Conservation (phyloP, 257 asterid genomes). For the Ehretia macrophylla region DNA sequence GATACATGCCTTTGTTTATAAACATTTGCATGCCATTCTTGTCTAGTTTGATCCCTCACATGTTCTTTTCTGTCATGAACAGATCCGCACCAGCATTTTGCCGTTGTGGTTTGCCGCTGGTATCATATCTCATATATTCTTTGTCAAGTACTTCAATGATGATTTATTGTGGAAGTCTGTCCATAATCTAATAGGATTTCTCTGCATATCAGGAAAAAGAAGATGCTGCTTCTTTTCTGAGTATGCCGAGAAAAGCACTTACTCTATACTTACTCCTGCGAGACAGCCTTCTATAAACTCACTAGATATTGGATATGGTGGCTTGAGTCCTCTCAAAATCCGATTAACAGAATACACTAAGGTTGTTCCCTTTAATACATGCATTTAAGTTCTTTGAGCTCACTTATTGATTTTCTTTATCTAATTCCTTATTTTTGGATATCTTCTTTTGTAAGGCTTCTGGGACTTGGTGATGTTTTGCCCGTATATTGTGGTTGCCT, state of each 20-base stretch:
- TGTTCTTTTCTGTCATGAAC: conserved; percentile 32
- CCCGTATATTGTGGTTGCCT: background rate
- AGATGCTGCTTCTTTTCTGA: conserved; percentile 53
- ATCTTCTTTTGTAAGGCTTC: background rate
- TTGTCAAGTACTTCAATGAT: conserved; percentile 5
- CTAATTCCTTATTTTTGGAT: background rate
- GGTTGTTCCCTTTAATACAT: conserved; percentile 27
- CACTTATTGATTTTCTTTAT: background rate
- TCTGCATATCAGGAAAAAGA: conserved; percentile 47
- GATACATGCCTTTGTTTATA: too few species aligned
- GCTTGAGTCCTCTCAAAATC: conserved; percentile 40
- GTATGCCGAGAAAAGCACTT: conserved; percentile 48
- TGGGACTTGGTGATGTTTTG: background rate
- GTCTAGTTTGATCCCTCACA: too few species aligned
- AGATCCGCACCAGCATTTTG: conserved; percentile 59
- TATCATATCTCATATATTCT: conserved; percentile 28
- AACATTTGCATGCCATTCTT: too few species aligned
- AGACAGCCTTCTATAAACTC: conserved; percentile 29
- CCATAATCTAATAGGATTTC: conserved; percentile 4
- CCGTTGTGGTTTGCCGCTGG: conserved; percentile 77
- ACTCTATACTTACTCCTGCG: conserved; percentile 34
- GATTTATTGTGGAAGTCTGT: conserved; percentile 9
- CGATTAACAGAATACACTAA: conserved; percentile 66
- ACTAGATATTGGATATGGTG: conserved; percentile 29
- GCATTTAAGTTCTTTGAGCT: background rate